Base-by-base conservation (phyloP, 1,139 yeast species). In the Geotrichum europaeum region DNA sequence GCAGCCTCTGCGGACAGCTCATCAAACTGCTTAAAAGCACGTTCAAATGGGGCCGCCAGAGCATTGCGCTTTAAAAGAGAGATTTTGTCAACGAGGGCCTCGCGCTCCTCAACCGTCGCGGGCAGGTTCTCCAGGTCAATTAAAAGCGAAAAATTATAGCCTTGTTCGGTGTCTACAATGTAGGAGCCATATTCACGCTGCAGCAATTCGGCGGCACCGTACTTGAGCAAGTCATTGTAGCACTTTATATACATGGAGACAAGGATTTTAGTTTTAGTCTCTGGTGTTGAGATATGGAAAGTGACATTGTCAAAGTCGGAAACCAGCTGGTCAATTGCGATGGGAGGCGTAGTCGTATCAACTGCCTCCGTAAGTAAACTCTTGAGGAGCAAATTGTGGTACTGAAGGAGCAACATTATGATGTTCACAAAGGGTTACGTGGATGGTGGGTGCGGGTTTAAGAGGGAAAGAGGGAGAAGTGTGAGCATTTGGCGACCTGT, bases 221-320 rank as follows among this genome's bases (percentile, higher is more conserved):
- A 87, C 69, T 81, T 82, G 59, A 72, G 77, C 69, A 90, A 79
- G 69, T 89, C 96, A 32, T 76, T 75, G 86, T 87, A 90, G 69
- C 96, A 87, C 73, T 86, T 87, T 72, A 89, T 82, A 67, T 82
- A 83, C 65, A 90, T 78, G 24, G 96, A 87, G 53, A 90, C 77
- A 65, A 87, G 77, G 63, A 90, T 76, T 72, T 82, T 77, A 53
- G 84, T 76, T 78, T 84, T 88, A 69, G 79, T 80, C 71, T 83
- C 90, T 15, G 92, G 85, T 51, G 96, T 92, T 56, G 96, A 87
- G 65, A 95, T 79, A 75, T 92, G 98, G 76, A 88, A 91, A 36
- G 96, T 89, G 62, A 97, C 96, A 76, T 91, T 91, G 75, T 94
- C 99, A 70, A 94, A 94, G 77, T 94, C 99, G 47, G 96, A 86